These are phyloP conservation scores for Calonectria crousiana DNA, from an alignment of 2,329 filamentous ascomycete genomes.

Conservation along the genomic window DNA sequence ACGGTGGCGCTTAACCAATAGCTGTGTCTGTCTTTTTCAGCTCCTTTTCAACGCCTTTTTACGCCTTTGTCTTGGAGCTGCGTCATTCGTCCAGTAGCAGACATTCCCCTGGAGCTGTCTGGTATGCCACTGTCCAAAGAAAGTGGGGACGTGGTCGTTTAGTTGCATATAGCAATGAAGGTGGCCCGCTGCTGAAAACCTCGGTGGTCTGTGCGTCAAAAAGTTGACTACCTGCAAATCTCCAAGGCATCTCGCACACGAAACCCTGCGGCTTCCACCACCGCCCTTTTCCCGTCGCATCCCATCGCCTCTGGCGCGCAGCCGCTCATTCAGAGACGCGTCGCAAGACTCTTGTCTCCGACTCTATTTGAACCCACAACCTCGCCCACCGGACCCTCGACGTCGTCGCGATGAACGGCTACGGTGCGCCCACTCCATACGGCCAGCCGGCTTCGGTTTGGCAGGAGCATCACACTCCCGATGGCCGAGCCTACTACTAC, in stretches of 20 bases:
- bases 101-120: slow-evolving; percentile 32
- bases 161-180: slow-evolving; percentile 27
- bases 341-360: slow-evolving; percentile 12
- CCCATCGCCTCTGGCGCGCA: slow-evolving; percentile 11
- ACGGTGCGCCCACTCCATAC: slow-evolving; percentile 59
- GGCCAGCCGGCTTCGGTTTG: slow-evolving; percentile 71
- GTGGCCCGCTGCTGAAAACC: slow-evolving; percentile 18
- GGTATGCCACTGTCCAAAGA: not conserved
- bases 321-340: slow-evolving; percentile 10
- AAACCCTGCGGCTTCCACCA: slow-evolving; percentile 28
- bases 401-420: slow-evolving; percentile 67
- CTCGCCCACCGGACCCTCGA: not conserved
- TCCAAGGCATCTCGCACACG: slow-evolving; percentile 22
- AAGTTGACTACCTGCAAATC: slow-evolving; percentile 36
- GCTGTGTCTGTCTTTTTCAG: not conserved
- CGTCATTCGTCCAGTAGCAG: slow-evolving; percentile 34
- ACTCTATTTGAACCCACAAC: not conserved
- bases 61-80: slow-evolving; percentile 27
- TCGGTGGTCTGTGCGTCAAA: slow-evolving; percentile 40
- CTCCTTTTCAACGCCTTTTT: slow-evolving; percentile 6
- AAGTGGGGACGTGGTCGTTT: slow-evolving; percentile 37
- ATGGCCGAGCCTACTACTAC: slow-evolving; percentile 92
- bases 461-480: slow-evolving; percentile 84
- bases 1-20: not conserved
- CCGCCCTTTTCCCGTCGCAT: slow-evolving; percentile 17